Conservation (phyloP, 306 rosid genomes). For the Quercus parvula region DNA sequence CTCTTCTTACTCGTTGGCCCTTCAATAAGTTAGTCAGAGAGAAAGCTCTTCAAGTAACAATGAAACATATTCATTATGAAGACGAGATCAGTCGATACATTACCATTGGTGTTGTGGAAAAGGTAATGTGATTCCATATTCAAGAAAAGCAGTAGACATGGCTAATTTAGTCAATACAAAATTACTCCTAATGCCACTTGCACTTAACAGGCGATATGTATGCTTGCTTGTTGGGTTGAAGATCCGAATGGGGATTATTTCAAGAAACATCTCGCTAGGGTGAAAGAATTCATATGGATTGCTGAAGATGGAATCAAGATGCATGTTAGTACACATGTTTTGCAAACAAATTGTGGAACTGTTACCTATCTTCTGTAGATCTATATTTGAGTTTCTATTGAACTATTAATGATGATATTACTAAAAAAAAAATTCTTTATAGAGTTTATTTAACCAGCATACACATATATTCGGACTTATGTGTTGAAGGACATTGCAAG, state of each 20-base stretch:
- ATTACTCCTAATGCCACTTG: not conserved
- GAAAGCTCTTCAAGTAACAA: conserved; percentile 22
- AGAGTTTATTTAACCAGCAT: no score
- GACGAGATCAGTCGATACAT: conserved; percentile 34
- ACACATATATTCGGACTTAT: no score
- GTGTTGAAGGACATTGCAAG: no score
- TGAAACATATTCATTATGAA: conserved; percentile 39
- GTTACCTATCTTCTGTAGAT: not conserved
- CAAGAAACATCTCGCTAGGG: conserved; percentile 32
- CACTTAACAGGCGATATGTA: conserved; percentile 18
- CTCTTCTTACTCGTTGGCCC: conserved; percentile 55
- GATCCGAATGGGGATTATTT: conserved; percentile 32
- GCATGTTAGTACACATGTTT: conserved; percentile 19
- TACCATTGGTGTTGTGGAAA: conserved; percentile 33
- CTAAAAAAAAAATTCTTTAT: no score
- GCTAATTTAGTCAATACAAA: not conserved
- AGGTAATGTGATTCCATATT: conserved; percentile 10
- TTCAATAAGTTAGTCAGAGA: conserved; percentile 28
- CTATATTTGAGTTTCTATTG: no score
- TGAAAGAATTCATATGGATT: conserved; percentile 33
- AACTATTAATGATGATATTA: no score
- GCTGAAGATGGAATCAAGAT: conserved; percentile 45
- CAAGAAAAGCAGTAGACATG: not conserved
- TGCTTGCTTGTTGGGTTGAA: conserved; percentile 49
- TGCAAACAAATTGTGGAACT: not conserved